Evolutionary conservation across 495 filamentous ascomycete species (phyloP), one percentile per base, ranked within the genome.

Genomic region (Usnea hakonensis): DNA sequence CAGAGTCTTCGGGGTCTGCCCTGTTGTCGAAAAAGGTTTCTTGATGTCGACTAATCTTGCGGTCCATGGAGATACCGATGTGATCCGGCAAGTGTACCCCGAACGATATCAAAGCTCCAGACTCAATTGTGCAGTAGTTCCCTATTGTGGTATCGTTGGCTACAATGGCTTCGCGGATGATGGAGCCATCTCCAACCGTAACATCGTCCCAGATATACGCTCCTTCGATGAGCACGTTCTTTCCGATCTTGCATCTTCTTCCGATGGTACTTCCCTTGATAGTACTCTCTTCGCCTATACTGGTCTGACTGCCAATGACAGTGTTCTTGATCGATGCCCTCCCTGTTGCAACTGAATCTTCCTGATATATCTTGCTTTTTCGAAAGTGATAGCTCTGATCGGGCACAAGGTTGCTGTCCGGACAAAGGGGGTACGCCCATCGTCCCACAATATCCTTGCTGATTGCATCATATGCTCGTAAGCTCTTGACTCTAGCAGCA

Each of bases 371-470:
- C 55, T 81, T 83, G 10, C 84, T 83, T 67, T 82, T 83, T 58
- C 80, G 74, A 52, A 87, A 76, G 58, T 80, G 82, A 72, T 91
- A 99, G 19, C 80, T 84, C 67, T 95, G 90, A 11, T 83, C 88
- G 2, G 81, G 78, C 6, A 91, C 71, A 33, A 96, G 72, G 71
- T 97, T 97, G 67, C 83, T 93, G 64, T 96, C 92, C 4, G 94
- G 95, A 64, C 87, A 89, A 32, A 96, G 78, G n/a, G 95, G 94
- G 65, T 92, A 92, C n/a, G 91, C 83, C 90, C 90, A 96, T 50
- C 92, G 82, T 32, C 83, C 83, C 33, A 94, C 79, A n/a, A 97
- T 79, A 69, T 99, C 95, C 71, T 82, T 85, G 72, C 83, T 93
- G n/a, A 97, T 80, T 23, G 91, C 85, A 71, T 96, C 90, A 72